Base-by-base conservation (phyloP, 2,329 filamentous ascomycete genomes). In the Colletotrichum filicis region DNA sequence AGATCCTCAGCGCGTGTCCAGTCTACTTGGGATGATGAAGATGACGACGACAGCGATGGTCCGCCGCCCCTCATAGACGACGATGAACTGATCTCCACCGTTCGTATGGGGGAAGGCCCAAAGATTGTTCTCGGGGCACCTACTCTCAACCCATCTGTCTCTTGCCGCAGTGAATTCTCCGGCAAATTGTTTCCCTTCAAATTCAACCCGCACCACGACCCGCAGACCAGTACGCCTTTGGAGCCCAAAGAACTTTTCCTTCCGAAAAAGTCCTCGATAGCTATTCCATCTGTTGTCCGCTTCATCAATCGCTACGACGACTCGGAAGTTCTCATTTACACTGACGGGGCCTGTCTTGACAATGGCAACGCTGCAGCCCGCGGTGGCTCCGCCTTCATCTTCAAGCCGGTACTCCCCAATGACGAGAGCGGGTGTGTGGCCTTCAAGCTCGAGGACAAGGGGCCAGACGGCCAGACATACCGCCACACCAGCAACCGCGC, bases 401-500 rank as follows among this genome's bases (percentile, higher is more conserved):
- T 80, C 65, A 76, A 80, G 24, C 61, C 68, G 6, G 32, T 30
- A 2, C 4, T 2, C 2, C 3, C 46, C 1, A n/a, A 26, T 3
- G 75, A 72, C 19, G 58, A 76, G 5, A 67, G 63, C 4, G 75
- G 75, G 16, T 68, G 76, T 9, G 71, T 76, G 32, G 74, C 73
- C 5, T 82, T 79, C 65, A 83, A 81, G 16, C 80, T 89, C 5
- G 87, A 89, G 77, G 76, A 74, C 3, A 66, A 79, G 46, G 86
- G 87, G 0, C 86, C 85, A 3, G 84, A 78, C 60, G 85, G 83
- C 14, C 78, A 83, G 28, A 19, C 63, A 0, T 68, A 77, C 53
- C 62, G 74, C 8, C 85, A 86, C 71, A 89, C 83, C 24, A 89
- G 83, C 80, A 88, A 89, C 74, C 83, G 88, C 5, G 89, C 89